Percentiles rank a stretch among this genome's conserved stretches.
Evolutionary conservation across 2,329 filamentous ascomycete species (phyloP).

Genomic region (Monilinia laxa): DNA sequence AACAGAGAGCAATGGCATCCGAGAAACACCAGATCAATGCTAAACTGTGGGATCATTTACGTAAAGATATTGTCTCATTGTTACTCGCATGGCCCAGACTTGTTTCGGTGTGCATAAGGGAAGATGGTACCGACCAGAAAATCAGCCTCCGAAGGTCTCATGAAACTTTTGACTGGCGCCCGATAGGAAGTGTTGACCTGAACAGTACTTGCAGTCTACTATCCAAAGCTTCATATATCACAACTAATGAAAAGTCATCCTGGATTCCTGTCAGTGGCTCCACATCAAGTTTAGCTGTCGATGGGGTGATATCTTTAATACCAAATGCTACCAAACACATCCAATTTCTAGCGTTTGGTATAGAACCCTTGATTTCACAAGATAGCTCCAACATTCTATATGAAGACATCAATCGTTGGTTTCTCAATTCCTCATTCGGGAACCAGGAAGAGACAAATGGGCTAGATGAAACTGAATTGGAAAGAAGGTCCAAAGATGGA

Average conservation of each 20-base stretch:
- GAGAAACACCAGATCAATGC: constrained; percentile 50
- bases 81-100: constrained; percentile 66
- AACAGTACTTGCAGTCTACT: constrained; percentile 53
- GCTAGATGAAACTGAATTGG: constrained; percentile 42
- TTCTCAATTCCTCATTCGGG: constrained; percentile 76
- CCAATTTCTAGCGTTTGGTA: constrained; percentile 81
- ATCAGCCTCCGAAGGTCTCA: constrained; percentile 32
- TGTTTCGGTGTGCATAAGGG: constrained; percentile 59
- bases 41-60: constrained; percentile 57
- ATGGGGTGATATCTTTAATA: constrained; percentile 67
- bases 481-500: constrained; percentile 42
- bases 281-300: constrained; percentile 59
- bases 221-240: constrained; percentile 62
- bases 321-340: constrained; percentile 69
- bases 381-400: constrained; percentile 66
- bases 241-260: constrained; percentile 49
- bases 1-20: constrained; percentile 63
- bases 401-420: constrained; percentile 74
- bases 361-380: constrained; percentile 60
- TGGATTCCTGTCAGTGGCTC: constrained; percentile 75
- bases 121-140: constrained; percentile 41
- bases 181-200: constrained; percentile 24
- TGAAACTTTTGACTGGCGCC: neutral
- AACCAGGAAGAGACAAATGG: constrained; percentile 49
- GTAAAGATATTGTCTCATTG: constrained; percentile 54